Evolutionary conservation across 352 stramenopile species (phyloP), one percentile per base, ranked within the genome.

Genomic region (Phytophthora meadii): DNA sequence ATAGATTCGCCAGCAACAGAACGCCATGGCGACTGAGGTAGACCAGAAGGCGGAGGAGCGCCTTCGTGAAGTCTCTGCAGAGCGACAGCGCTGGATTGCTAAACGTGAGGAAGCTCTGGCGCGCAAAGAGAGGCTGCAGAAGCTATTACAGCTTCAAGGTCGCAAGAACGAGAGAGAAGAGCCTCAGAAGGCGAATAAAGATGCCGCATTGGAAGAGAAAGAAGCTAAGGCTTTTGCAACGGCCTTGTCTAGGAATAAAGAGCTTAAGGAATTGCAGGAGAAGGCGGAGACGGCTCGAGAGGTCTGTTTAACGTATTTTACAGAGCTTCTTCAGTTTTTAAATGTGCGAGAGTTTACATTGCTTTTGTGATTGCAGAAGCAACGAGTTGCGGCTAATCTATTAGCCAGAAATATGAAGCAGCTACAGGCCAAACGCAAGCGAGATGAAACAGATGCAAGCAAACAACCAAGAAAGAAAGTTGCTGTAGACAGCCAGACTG

Each of bases 181-280:
- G 27, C 57, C 47, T 12, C 39, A 68, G 2, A 54, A 54, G n/a
- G 14, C 36, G 22, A 37, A 50, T 22, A 60, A 48, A 3, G 37
- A 73, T 19, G 30, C 9, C 24, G 12, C 47, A 56, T 32, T 7
- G 5, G 8, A 47, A 7, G 22, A 32, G 15, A 22, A 17, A 41
- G 2, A 30, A 9, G 11, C 9, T n/a, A 64, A 41, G n/a, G 14
- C 14, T 25, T 46, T 32, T 50, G 14, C n/a, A 3, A 17, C 17
- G 11, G 48, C 30, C 8, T 11, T 55, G 17, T 27, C 37, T 45
- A 65, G 65, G 25, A 82, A 75, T n/a, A 76, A 81, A 37, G 70
- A 84, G 58, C 49, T 87, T 1, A 70, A 64, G 37, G 53, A 72
- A 44, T 42, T 82, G 5, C 70, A 82, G 48, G 59, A 59, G 12